Conservation (phyloP, 2,329 filamentous ascomycete genomes). For the Sarocladium brachiariae region DNA sequence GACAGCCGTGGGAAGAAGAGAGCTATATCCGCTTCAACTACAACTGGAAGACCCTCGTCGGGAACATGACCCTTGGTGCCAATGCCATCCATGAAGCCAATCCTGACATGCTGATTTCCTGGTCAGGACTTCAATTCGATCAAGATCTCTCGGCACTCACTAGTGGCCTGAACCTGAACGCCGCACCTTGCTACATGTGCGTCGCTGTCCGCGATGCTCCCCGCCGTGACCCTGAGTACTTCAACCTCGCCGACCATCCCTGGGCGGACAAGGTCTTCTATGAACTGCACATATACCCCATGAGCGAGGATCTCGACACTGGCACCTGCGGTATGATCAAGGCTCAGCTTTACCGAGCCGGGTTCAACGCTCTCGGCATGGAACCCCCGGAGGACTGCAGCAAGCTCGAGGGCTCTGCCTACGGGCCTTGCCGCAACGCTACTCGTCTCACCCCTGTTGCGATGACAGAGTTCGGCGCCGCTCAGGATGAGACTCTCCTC, state of each 20-base stretch:
- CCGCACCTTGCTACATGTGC: slow-evolving; percentile 16
- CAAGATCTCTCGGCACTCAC: slow-evolving; percentile 15
- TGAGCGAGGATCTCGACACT: slow-evolving; percentile 35
- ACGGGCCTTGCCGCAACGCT: slow-evolving; percentile 22
- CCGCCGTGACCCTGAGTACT: slow-evolving; percentile 28
- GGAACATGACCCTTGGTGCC: slow-evolving; percentile 39
- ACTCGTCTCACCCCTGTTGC: slow-evolving; percentile 38
- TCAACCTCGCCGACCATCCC: slow-evolving; percentile 36
- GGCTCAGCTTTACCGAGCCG: slow-evolving; percentile 40
- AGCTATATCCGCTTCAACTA: slow-evolving; percentile 31
- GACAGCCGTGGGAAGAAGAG: slow-evolving; percentile 14
- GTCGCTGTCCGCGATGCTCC: slow-evolving; percentile 13
- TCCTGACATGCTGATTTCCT: slow-evolving; percentile 44
- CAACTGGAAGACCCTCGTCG: slow-evolving; percentile 49
- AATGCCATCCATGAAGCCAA: slow-evolving; percentile 43
- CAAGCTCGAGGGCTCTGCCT: slow-evolving; percentile 24
- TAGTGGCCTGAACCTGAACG: slow-evolving; percentile 12
- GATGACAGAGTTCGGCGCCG: slow-evolving; percentile 40
- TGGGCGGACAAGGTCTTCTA: slow-evolving; percentile 42
- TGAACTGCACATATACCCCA: slow-evolving; percentile 37
- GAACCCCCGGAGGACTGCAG: slow-evolving; percentile 32
- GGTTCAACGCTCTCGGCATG: slow-evolving; percentile 40
- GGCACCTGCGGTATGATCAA: slow-evolving; percentile 40
- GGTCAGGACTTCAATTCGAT: slow-evolving; percentile 49
- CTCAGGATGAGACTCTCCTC: slow-evolving; percentile 19